phyloP scores from a whole-genome alignment of 495 filamentous ascomycete genomes.

The Penicillium turbatum region DNA sequence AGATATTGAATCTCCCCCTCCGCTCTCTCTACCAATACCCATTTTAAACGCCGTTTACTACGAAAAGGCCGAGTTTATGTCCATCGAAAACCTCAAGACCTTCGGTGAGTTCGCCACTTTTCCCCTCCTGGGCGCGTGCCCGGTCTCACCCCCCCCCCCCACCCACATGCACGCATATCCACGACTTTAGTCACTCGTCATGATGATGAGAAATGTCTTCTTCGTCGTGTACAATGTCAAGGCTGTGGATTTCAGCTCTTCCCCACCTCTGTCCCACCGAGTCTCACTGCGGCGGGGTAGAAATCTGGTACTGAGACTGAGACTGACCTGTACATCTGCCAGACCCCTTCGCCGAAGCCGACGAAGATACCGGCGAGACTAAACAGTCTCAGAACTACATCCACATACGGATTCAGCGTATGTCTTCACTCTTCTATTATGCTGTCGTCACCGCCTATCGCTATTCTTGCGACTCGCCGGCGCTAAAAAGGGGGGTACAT shows the following conservation, averaged over 20 bases:
- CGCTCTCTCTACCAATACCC: constrained; percentile 32
- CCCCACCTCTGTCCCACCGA: constrained; percentile 4
- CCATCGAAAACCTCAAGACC: constrained; percentile 99
- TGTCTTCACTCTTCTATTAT: constrained; percentile 35
- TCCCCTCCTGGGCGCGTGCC: constrained; percentile 20
- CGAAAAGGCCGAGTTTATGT: constrained; percentile 82
- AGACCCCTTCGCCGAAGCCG: constrained; percentile 99
- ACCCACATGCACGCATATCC: neutral
- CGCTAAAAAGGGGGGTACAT: constrained; percentile 11
- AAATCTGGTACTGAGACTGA: constrained; percentile 27
- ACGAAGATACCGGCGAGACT: constrained; percentile 94
- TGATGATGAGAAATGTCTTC: neutral
- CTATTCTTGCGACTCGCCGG: constrained; percentile 6
- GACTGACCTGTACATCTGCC: constrained; percentile 36
- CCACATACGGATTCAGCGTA: constrained; percentile 99
- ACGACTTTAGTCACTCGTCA: neutral
- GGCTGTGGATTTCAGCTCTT: neutral
- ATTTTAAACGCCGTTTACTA: constrained; percentile 43
- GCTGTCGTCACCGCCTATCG: constrained; percentile 10
- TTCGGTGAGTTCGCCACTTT: constrained; percentile 70
- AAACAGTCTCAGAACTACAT: constrained; percentile 97
- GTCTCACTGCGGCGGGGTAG: constrained; percentile 35
- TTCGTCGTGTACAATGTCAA: neutral
- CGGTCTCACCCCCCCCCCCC: neutral
- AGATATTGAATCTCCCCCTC: constrained; percentile 39